These are phyloP conservation scores for Taphrina sp. DNA, from an alignment of 1,139 yeast species.

Conservation along the genomic window DNA sequence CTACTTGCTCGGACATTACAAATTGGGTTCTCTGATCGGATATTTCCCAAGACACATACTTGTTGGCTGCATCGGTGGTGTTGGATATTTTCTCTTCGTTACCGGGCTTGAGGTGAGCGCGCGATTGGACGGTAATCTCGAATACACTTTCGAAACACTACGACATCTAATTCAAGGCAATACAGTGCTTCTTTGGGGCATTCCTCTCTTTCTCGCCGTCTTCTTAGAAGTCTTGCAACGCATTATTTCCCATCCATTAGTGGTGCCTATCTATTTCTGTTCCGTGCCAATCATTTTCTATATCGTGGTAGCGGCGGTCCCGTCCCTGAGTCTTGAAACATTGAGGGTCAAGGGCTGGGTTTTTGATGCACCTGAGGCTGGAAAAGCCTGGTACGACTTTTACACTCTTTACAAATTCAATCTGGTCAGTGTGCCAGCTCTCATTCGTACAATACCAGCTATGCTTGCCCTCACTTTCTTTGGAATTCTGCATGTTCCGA, in stretches of 20 bases:
- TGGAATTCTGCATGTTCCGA: conserved; percentile 93
- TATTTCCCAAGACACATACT: conserved; percentile 94
- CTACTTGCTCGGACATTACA: conserved; percentile 69
- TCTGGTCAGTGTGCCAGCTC: conserved; percentile 69
- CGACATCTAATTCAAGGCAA: conserved; percentile 42
- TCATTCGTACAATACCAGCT: conserved; percentile 73
- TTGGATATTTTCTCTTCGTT: conserved; percentile 83
- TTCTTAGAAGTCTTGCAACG: conserved; percentile 61
- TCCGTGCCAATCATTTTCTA: conserved; percentile 69
- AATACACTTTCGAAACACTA: conserved; percentile 59
- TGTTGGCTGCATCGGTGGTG: conserved; percentile 98
- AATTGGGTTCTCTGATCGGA: conserved; percentile 81
- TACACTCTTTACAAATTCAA: conserved; percentile 67
- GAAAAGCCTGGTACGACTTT: conserved; percentile 85
- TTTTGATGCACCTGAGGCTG: conserved; percentile 61
- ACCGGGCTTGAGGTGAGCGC: conserved; percentile 92
- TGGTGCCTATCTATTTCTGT: conserved; percentile 80
- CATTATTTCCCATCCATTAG: conserved; percentile 65
- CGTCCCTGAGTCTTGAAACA: conserved; percentile 58
- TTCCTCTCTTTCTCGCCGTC: conserved; percentile 65
- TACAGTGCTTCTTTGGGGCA: conserved; percentile 63
- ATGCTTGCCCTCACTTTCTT: conserved; percentile 95
- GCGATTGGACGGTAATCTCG: conserved; percentile 68
- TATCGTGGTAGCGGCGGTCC: conserved; percentile 60
- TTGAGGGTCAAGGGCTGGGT: conserved; percentile 83